Evolutionary conservation across 1,139 yeast species (phyloP).

Genomic region (Hansenula lynferdii): DNA sequence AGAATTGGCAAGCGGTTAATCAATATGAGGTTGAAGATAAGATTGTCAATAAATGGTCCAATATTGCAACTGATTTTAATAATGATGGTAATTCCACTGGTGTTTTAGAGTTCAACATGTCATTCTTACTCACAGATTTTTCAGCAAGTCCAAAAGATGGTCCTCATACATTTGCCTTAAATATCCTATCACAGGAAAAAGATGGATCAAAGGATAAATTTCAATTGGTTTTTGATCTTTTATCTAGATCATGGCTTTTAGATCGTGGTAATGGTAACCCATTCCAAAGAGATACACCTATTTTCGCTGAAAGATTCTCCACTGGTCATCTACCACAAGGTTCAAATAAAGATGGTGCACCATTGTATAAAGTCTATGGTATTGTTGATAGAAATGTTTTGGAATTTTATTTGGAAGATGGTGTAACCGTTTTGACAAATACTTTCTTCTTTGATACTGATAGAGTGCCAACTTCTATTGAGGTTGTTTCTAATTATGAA

Average conservation of each 20-base stretch:
- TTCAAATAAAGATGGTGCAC: neutral
- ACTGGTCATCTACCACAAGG: too few species aligned
- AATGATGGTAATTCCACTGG: neutral
- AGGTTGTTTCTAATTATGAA: constrained; percentile 1
- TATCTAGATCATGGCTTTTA: neutral
- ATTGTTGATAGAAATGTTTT: neutral
- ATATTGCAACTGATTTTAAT: neutral
- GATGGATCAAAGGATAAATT: neutral
- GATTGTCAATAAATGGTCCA: neutral
- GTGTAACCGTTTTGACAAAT: neutral
- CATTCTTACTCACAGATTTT: neutral
- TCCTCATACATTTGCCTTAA: neutral
- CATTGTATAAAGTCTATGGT: neutral
- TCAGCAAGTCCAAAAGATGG: neutral
- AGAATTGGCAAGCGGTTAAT: neutral
- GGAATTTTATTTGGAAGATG: neutral
- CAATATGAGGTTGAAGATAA: neutral
- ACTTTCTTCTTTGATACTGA: neutral
- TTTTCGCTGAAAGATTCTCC: neutral
- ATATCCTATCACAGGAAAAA: neutral
- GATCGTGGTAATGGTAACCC: neutral
- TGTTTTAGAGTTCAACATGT: neutral
- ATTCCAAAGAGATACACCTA: constrained; percentile 1
- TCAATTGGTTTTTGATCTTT: neutral
- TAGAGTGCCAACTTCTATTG: neutral